phyloP scores from a whole-genome alignment of 2,329 filamentous ascomycete species.

The Xylaria sp. region DNA sequence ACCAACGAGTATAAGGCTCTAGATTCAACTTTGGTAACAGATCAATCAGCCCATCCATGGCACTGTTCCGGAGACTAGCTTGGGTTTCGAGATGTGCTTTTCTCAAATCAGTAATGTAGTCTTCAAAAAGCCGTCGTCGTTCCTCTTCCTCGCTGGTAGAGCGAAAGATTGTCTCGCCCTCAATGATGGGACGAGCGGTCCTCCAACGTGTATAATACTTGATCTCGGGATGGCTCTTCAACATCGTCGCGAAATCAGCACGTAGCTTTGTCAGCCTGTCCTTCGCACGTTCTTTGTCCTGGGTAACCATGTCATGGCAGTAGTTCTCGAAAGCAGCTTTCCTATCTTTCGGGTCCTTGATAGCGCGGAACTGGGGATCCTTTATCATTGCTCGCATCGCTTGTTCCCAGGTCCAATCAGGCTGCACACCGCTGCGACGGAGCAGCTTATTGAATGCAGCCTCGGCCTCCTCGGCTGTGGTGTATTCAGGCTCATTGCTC shows the following conservation, averaged over 20 bases:
- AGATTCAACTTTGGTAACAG: constrained; percentile 83
- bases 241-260: constrained; percentile 94
- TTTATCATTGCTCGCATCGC: constrained; percentile 86
- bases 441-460: constrained; percentile 92
- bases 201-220: constrained; percentile 98
- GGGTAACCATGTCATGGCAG: constrained; percentile 85
- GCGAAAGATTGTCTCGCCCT: constrained; percentile 94
- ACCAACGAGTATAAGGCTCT: constrained; percentile 95
- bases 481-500: constrained; percentile 80
- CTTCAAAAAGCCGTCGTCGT: constrained; percentile 89
- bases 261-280: constrained; percentile 92
- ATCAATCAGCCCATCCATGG: constrained; percentile 83
- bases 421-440: constrained; percentile 83
- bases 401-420: constrained; percentile 94
- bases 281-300: constrained; percentile 95
- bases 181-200: constrained; percentile 91
- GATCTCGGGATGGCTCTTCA: constrained; percentile 95
- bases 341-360: constrained; percentile 92
- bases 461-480: constrained; percentile 86
- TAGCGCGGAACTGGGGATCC: constrained; percentile 90
- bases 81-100: constrained; percentile 83
- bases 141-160: constrained; percentile 89
- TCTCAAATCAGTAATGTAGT: constrained; percentile 88
- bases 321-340: constrained; percentile 95
- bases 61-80: constrained; percentile 76